Evolutionary conservation across 1,284 basidiomycete genomes (phyloP).

Genomic region (Malassezia caprae): DNA sequence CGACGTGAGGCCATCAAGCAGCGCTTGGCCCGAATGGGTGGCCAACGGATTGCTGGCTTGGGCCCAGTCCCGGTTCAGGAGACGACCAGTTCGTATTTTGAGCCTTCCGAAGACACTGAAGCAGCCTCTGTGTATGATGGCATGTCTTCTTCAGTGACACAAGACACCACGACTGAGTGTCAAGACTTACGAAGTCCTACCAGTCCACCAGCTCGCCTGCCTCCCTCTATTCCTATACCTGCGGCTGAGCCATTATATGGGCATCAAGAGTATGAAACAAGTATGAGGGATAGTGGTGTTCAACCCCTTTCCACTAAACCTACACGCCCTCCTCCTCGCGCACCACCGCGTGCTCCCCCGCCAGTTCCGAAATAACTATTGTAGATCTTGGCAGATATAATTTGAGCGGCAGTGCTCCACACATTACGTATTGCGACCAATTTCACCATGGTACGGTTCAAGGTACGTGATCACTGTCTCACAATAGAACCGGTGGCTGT

Average conservation of each 20-base stretch:
- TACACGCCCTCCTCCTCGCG: background rate
- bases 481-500: slow-evolving; percentile 16
- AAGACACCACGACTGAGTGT: background rate
- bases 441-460: slow-evolving; percentile 13
- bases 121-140: background rate
- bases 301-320: background rate
- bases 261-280: background rate
- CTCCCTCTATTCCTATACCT: background rate
- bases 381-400: background rate
- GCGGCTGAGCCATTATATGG: background rate
- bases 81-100: background rate
- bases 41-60: slow-evolving; percentile 7
- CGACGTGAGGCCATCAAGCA: slow-evolving; percentile 3
- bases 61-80: background rate
- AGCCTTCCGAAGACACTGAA: background rate
- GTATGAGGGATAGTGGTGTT: background rate
- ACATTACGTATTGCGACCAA: background rate
- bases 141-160: background rate
- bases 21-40: slow-evolving; percentile 10
- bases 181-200: background rate
- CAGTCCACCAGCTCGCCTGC: background rate
- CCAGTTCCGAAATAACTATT: background rate
- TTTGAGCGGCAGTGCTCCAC: background rate
- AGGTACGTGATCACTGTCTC: background rate
- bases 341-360: background rate